Evolutionary conservation across 1,284 basidiomycete species (phyloP), one percentile per base, ranked within the genome.

Genomic region (Melampsora larici-populina): DNA sequence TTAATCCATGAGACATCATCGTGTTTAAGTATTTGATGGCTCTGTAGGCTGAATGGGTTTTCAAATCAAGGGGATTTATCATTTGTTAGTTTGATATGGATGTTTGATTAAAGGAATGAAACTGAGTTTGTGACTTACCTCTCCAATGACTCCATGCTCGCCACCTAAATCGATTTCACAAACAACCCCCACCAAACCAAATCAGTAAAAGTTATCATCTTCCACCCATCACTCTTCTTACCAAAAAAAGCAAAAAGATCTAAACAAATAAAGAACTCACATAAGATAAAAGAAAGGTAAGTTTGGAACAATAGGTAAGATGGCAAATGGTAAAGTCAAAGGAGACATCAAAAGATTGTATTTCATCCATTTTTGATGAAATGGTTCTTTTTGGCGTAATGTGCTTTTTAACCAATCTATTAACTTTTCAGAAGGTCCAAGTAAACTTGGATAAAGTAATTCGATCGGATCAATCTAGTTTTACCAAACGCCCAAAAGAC

Each of bases 81-180:
- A n/a, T n/a, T n/a, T n/a, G n/a, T n/a, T n/a, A n/a, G n/a, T n/a
- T n/a, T n/a, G n/a, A n/a, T n/a, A n/a, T n/a, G n/a, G n/a, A n/a
- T n/a, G n/a, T n/a, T n/a, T n/a, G n/a, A n/a, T n/a, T n/a, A n/a
- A n/a, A n/a, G n/a, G n/a, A n/a, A n/a, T n/a, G n/a, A n/a, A n/a
- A n/a, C n/a, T n/a, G n/a, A n/a, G n/a, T n/a, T n/a, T n/a, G n/a
- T n/a, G n/a, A n/a, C 70, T 40, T 11, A 72, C 70, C 70, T 64
- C 43, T 62, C 70, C 70, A 72, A 72, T 72, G 70, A 72, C 70
- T 72, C 70, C 70, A 72, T 3, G 58, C 60, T 49, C 70, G 51
- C 70, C 70, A 72, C 60, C 70, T 72, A 46, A 24, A 43, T 6
- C 26, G 49, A 18, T 51, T 51, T 43, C 18, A 24, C 46, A n/a